Conservation (phyloP, 164 flowering plant species). For the Echeveria elegans region DNA sequence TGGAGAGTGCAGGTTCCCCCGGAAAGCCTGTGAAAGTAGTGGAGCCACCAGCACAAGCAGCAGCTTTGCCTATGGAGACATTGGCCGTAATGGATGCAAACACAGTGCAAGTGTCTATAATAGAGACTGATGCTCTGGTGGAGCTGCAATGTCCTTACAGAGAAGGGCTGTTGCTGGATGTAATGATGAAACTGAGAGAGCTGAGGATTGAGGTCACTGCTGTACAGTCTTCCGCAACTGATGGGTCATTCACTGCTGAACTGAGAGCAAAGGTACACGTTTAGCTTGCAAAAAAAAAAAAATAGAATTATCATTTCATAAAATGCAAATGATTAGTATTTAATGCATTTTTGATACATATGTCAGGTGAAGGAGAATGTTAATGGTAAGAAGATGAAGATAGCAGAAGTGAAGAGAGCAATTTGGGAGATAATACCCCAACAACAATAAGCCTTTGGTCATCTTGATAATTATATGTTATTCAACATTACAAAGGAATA, state of each 20-base stretch:
- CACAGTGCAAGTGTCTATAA: constrained; percentile 74
- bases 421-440: constrained; percentile 50
- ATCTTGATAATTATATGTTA: not conserved
- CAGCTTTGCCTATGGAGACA: not conserved
- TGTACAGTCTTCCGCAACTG: constrained; percentile 51
- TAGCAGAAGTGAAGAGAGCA: constrained; percentile 71
- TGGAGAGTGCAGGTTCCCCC: constrained; percentile 35
- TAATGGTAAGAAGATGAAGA: constrained; percentile 63
- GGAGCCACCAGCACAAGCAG: constrained; percentile 20
- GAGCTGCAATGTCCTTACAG: constrained; percentile 67
- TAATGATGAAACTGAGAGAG: constrained; percentile 59
- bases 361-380: constrained; percentile 65
- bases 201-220: constrained; percentile 54
- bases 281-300: not conserved
- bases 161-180: constrained; percentile 72
- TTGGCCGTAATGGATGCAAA: constrained; percentile 11
- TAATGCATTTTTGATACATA: not conserved
- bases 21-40: constrained; percentile 23
- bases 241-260: constrained; percentile 60
- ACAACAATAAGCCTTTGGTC: not conserved
- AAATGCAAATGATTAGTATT: too few species aligned
- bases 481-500: not conserved
- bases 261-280: constrained; percentile 75
- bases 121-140: constrained; percentile 74
- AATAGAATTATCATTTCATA: too few species aligned